These are phyloP conservation scores for Hibiscus syriacus DNA, from an alignment of 345 rosid species.

Conservation along the genomic window DNA sequence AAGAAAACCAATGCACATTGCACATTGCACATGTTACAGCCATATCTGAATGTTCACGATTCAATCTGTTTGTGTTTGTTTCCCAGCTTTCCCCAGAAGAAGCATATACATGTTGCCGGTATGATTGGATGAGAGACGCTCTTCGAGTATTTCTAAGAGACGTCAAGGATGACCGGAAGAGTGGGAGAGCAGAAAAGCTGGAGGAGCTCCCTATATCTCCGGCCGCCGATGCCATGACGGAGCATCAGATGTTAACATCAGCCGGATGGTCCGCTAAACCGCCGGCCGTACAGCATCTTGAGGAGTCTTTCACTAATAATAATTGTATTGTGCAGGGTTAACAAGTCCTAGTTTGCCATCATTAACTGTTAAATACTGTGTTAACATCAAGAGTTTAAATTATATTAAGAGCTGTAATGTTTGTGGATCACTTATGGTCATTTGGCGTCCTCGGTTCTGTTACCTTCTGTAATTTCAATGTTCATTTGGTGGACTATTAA, in stretches of 20 bases:
- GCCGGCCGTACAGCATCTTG: conserved; percentile 14
- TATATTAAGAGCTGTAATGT: neutral
- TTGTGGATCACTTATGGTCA: too few species aligned
- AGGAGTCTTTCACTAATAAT: conserved; percentile 16
- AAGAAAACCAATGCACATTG: neutral
- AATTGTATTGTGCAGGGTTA: conserved; percentile 18
- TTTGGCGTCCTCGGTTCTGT: neutral
- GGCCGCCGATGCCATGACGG: neutral
- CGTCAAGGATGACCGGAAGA: conserved; percentile 1
- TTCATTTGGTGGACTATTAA: too few species aligned
- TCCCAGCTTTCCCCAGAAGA: conserved; percentile 23
- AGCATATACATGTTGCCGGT: conserved; percentile 33
- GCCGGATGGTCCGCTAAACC: conserved; percentile 11
- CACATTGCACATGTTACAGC: too few species aligned
- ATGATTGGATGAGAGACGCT: conserved; percentile 50
- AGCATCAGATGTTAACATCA: conserved; percentile 16
- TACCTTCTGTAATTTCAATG: too few species aligned
- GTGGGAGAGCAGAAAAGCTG: neutral
- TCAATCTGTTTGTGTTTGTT: neutral
- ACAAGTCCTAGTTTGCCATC: neutral
- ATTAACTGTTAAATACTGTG: neutral
- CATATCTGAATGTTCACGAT: neutral
- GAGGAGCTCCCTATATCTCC: conserved; percentile 2
- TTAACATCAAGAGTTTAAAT: neutral
- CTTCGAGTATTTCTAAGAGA: conserved; percentile 17